These are phyloP conservation scores for Trichoderma asperelloides DNA, from an alignment of 495 filamentous ascomycete genomes.

Conservation along the genomic window DNA sequence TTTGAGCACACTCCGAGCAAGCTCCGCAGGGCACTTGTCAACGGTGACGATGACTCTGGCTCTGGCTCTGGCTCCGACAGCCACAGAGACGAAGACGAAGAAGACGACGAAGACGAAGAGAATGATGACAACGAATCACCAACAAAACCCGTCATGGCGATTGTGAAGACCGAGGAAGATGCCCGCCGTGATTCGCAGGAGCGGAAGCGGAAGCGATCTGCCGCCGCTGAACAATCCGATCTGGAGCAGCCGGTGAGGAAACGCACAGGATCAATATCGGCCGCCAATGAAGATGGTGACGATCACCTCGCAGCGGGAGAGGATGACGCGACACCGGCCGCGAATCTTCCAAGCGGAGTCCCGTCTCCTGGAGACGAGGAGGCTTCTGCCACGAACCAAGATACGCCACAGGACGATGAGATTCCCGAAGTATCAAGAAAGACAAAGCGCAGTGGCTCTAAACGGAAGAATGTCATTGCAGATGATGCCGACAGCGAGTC, in stretches of 20 bases:
- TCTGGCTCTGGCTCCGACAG: slow-evolving; percentile 27
- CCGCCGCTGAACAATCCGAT: slow-evolving; percentile 33
- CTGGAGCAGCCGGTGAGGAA: slow-evolving; percentile 46
- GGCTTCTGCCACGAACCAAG: slow-evolving; percentile 16
- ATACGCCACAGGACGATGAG: slow-evolving; percentile 20
- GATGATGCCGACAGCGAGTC: slow-evolving; percentile 24
- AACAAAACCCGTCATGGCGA: not conserved
- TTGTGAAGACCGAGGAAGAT: not conserved
- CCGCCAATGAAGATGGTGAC: slow-evolving; percentile 20
- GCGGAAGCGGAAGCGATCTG: slow-evolving; percentile 43
- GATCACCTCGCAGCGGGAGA: slow-evolving; percentile 11
- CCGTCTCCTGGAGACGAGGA: slow-evolving; percentile 33
- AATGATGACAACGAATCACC: slow-evolving; percentile 21
- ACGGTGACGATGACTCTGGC: slow-evolving; percentile 25
- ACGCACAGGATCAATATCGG: slow-evolving; percentile 43
- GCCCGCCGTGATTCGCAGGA: slow-evolving; percentile 23
- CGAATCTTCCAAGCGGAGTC: slow-evolving; percentile 30
- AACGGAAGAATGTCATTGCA: slow-evolving; percentile 26
- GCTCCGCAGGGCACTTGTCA: slow-evolving; percentile 40
- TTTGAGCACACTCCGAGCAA: slow-evolving; percentile 61
- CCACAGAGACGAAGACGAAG: slow-evolving; percentile 29
- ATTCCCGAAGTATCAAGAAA: slow-evolving; percentile 26
- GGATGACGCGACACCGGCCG: slow-evolving; percentile 33
- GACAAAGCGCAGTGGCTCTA: slow-evolving; percentile 29
- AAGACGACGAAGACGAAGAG: slow-evolving; percentile 27